Percentiles rank a stretch among this genome's conserved stretches.
These are phyloP conservation scores for Acanthamoeba comandoni DNA, from an alignment of 208 protist genomes.

Conservation along the genomic window DNA sequence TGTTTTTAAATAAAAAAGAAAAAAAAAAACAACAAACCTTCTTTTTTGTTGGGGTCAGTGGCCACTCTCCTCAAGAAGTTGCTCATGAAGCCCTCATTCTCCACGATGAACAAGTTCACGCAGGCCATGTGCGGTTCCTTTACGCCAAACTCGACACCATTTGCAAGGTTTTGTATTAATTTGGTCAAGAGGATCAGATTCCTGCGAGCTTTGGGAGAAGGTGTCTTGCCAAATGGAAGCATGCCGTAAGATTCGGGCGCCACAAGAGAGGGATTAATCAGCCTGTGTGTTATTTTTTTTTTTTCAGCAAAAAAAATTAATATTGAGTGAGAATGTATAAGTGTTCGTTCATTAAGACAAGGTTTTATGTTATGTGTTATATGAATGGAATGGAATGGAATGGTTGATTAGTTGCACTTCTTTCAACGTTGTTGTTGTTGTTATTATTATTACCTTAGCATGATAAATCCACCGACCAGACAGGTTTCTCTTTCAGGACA, in stretches of 20 bases:
- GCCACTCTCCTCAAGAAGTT: conserved; percentile 27
- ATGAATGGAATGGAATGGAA: not conserved
- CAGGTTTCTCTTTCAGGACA: conserved; percentile 11
- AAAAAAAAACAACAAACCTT: conserved; percentile 20
- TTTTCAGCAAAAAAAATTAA: conserved; percentile 1
- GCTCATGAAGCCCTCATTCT: conserved; percentile 4
- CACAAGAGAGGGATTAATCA: conserved; percentile 57
- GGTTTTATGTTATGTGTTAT: not conserved
- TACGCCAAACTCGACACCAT: conserved; percentile 42
- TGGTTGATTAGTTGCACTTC: too few species aligned
- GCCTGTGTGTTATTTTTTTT: not conserved
- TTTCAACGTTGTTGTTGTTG: too few species aligned
- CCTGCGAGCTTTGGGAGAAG: conserved; percentile 15
- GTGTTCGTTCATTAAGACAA: not conserved
- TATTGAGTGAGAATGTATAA: too few species aligned
- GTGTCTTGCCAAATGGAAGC: conserved; percentile 33
- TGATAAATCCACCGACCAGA: conserved; percentile 41
- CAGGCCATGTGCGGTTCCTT: conserved; percentile 55
- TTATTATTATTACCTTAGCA: conserved; percentile 16
- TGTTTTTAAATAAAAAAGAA: conserved; percentile 3
- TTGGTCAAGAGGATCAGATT: conserved; percentile 63
- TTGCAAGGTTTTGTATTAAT: conserved; percentile 51
- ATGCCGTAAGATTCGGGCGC: conserved; percentile 60
- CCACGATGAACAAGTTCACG: conserved; percentile 55
- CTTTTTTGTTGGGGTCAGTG: conserved; percentile 52